phyloP scores from a whole-genome alignment of 2,329 filamentous ascomycete genomes.

The Fusarium denticulatum region DNA sequence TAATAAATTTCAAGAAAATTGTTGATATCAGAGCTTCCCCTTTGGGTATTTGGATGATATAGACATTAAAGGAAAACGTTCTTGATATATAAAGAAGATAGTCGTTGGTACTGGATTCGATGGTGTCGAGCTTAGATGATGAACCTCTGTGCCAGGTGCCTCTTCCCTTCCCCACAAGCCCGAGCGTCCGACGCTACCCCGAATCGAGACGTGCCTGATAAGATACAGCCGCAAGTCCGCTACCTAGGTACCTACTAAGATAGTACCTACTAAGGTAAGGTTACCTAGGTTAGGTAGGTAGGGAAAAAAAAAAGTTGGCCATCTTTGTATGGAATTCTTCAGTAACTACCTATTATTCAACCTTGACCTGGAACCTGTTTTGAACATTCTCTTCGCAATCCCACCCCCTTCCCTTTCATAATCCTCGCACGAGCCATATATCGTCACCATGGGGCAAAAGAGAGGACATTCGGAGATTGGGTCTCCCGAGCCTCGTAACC shows the following conservation, averaged over 20 bases:
- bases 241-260: slow-evolving; percentile 11
- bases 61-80: slow-evolving; percentile 4
- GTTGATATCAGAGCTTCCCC: background rate
- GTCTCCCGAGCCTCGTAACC: slow-evolving; percentile 38
- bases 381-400: background rate
- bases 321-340: background rate
- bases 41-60: slow-evolving; percentile 9
- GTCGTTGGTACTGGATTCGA: background rate
- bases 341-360: background rate
- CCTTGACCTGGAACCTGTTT: background rate
- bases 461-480: slow-evolving; percentile 45
- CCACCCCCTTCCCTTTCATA: background rate
- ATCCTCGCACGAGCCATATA: too few relatives aligned
- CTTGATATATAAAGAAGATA: background rate
- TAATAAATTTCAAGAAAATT: background rate
- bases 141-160: background rate
- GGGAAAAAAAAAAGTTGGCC: slow-evolving; percentile 38
- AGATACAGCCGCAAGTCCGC: slow-evolving; percentile 36
- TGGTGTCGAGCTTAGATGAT: slow-evolving; percentile 28
- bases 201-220: slow-evolving; percentile 35
- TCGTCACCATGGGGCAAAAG: slow-evolving; percentile 45
- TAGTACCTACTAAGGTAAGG: background rate
- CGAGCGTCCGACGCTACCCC: slow-evolving; percentile 23
- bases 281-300: background rate
- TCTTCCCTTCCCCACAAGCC: slow-evolving; percentile 28